phyloP scores from a whole-genome alignment of 2,329 filamentous ascomycete genomes.

The Sordariomycetes sp. region DNA sequence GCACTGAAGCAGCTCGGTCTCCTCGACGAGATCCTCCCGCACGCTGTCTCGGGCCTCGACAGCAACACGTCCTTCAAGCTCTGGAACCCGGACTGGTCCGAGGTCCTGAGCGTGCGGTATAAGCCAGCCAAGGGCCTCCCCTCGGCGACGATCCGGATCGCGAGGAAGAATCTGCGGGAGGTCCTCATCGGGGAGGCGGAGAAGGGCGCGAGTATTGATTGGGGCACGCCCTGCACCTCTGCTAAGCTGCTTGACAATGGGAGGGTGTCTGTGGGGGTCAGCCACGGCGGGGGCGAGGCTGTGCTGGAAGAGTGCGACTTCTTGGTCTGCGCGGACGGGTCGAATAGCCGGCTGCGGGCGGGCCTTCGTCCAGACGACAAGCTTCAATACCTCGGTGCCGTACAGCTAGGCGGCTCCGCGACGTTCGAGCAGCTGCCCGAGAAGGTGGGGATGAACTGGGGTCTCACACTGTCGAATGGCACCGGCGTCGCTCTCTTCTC shows the following conservation, averaged over 20 bases:
- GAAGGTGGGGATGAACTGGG: constrained; percentile 26
- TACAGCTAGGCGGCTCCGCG: constrained; percentile 25
- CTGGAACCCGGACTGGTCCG: constrained; percentile 26
- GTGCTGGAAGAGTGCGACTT: constrained; percentile 22
- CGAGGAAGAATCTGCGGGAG: constrained; percentile 21
- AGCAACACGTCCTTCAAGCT: constrained; percentile 24
- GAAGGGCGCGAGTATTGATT: background rate
- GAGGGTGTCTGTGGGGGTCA: background rate
- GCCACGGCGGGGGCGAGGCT: background rate
- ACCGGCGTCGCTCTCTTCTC: constrained; percentile 30
- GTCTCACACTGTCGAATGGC: constrained; percentile 22
- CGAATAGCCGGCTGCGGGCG: constrained; percentile 27
- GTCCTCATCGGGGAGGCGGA: constrained; percentile 18
- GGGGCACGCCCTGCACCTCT: background rate
- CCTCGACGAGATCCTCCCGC: constrained; percentile 19
- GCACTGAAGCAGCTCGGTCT: constrained; percentile 26
- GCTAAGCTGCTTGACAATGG: background rate
- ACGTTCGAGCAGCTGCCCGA: constrained; percentile 22
- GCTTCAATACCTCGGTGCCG: constrained; percentile 26
- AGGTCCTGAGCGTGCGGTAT: constrained; percentile 18
- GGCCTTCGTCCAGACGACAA: constrained; percentile 25
- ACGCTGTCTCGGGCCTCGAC: constrained; percentile 18
- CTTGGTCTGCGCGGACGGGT: constrained; percentile 33
- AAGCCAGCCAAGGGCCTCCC: constrained; percentile 22
- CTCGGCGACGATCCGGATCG: constrained; percentile 22